Base-by-base conservation (phyloP, 768 basidiomycete genomes). In the Boletales sp. region DNA sequence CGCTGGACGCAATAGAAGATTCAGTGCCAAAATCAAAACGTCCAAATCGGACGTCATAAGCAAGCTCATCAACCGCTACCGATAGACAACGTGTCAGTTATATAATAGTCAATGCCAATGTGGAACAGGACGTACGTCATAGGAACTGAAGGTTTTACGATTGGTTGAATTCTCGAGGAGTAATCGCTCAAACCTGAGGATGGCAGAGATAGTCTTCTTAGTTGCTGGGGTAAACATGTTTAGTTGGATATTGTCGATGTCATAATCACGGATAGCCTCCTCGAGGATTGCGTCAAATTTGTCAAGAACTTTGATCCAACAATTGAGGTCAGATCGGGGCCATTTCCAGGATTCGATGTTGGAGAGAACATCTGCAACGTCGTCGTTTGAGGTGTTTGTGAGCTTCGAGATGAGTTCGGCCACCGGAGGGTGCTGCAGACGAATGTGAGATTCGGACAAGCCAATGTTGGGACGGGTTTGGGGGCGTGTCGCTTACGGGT, bases 111-210 rank as follows among this genome's bases (percentile, higher is more conserved):
- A 10, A 19, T 9, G 1, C 40, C 6, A 10, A 19, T 9, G 19
- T 24, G 19, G 37, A 55, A 40, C 47, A 46, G n/a, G 31, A 40
- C 93, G 70, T 70, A 98, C 95, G 67, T 99, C 97, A 69, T 97
- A 99, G 5, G 93, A 95, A 52, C 82, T 85, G 71, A 87, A 99
- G 50, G 94, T 89, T 74, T 97, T 98, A 62, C 97, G 77, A 66
- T 95, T 98, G 36, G 97, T 99, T 41, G 94, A 95, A 68, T 97
- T 97, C 72, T 98, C 97, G 61, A 99, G 75, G 45, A 99, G 72
- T 35, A 98, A 71, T 54, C 90, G 80, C 72, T 93, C 84, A 56
- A 99, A 94, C 57, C 84, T 78, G 53, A 99, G 80, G 56, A 99
- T 86, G 65, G 88, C 85, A 54, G 84, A 81, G 12, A 97, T 66